Base-by-base conservation (phyloP, 176 grass and related monocot species). In the Lolium perenne region DNA sequence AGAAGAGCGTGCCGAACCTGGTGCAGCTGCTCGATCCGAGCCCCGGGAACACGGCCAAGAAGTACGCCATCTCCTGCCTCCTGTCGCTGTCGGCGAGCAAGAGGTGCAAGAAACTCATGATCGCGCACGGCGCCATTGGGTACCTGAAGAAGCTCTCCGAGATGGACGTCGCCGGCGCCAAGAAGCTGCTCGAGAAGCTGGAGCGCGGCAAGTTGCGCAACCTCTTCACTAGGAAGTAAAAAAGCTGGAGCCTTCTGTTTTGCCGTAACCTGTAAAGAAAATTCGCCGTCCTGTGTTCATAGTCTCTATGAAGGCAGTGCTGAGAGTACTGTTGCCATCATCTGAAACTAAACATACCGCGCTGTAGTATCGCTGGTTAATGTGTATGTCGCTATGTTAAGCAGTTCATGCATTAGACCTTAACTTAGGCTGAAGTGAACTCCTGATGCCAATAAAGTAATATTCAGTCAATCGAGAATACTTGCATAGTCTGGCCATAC, bases 121-220 rank as follows among this genome's bases (percentile, higher is more conserved):
- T 98, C 76, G 95, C 96, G 0, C 92, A 98, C 25, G 96, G 96
- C 62, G 90, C 96, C 10, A 95, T 98, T 10, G 96, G 96, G 35
- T 98, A 98, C 84, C 92, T 98, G 45, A 98, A 98, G 88, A 98
- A 98, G 88, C 94, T 98, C 63, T 92, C 93, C 25, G 96, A 98
- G 76, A 88, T 86, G 92, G 94, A 98, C 55, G 91, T 98, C 2
- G 78, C 88, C 48, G 94, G 93, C 71, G 70, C 96, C 22, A 98
- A 92, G 86, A 98, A 92, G 81, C 83, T 98, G 86, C 90, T 98
- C 6, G 94, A 95, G 94, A 94, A 91, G 86, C 89, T 98, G 64
- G 90, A 98, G 46, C 86, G 81, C 55, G 92, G 94, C 49, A 98
- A 82, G 83, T 80, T 98, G 62, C 92, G 91, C 78, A 94, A 25